Evolutionary conservation across 371 early-diverging fungal genomes (phyloP).

Genomic region (Mortierella sp.): DNA sequence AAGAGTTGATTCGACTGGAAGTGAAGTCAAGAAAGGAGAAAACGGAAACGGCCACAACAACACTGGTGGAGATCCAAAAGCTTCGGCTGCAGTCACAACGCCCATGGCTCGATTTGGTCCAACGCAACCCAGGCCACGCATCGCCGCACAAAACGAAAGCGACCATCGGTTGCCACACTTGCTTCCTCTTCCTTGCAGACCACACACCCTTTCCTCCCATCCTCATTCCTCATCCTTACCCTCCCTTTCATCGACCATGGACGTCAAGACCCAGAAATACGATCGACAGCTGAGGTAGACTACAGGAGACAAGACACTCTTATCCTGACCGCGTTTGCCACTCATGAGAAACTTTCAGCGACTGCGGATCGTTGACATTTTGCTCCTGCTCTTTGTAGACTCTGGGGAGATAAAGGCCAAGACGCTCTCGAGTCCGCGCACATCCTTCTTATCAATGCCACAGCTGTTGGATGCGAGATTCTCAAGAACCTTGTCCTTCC

Average conservation of each 20-base stretch:
- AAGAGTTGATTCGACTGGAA: neutral
- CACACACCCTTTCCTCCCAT: neutral
- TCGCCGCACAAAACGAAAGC: neutral
- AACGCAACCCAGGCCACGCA: neutral
- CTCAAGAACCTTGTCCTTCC: conserved; percentile 95
- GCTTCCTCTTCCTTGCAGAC: neutral
- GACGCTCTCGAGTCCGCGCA: conserved; percentile 83
- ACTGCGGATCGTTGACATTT: conserved; percentile 26
- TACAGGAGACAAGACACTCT: neutral
- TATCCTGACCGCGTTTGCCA: neutral
- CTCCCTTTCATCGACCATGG: conserved; percentile 12
- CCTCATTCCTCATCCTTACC: neutral
- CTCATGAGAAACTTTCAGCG: neutral
- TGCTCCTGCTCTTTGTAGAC: conserved; percentile 56
- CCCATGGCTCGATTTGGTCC: neutral
- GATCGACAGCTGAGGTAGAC: conserved; percentile 89
- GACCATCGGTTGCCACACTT: neutral
- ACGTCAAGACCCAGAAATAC: conserved; percentile 80
- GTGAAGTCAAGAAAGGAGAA: neutral
- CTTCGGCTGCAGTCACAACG: too few species aligned
- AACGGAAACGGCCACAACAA: neutral
- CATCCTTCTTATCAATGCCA: conserved; percentile 85
- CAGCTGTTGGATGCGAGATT: conserved; percentile 87
- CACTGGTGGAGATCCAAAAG: neutral
- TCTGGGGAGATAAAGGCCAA: conserved; percentile 95